A percentile compares a stretch with the other conserved stretches of the same genome.
Conservation (phyloP, 129 eudicot species). For the Gnaphalium uliginosum region DNA sequence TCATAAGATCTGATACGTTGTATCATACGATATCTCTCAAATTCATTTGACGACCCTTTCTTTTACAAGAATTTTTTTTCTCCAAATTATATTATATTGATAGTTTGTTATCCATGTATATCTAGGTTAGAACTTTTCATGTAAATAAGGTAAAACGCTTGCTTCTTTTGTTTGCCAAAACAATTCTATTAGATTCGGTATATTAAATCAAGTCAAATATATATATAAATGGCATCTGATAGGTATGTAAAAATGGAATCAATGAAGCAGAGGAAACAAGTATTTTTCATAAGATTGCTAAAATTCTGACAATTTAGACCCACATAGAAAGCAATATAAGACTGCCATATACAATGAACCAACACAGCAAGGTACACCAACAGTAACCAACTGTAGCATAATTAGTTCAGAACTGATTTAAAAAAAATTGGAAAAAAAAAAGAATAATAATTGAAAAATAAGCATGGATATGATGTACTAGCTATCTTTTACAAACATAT, state of each 20-base stretch:
- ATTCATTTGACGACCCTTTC: too few species aligned
- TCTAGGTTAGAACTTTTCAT: not conserved
- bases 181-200: not conserved
- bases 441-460: not conserved
- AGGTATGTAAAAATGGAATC: too few species aligned
- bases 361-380: conserved; percentile 29
- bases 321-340: conserved; percentile 27
- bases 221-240: not conserved
- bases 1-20: too few species aligned
- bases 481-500: conserved; percentile 32
- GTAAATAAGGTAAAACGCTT: not conserved
- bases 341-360: conserved; percentile 36
- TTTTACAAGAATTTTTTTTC: too few species aligned
- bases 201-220: not conserved
- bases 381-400: conserved; percentile 39
- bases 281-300: conserved; percentile 22
- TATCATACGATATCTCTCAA: too few species aligned
- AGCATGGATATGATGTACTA: conserved; percentile 8
- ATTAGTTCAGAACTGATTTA: conserved; percentile 25
- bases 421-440: not conserved
- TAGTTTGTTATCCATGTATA: not conserved
- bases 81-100: too few species aligned
- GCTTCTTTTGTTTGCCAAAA: not conserved
- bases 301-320: conserved; percentile 31
- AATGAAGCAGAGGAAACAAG: conserved; percentile 9